phyloP scores from a whole-genome alignment of 495 filamentous ascomycete genomes.

The Peziza echinospora region DNA sequence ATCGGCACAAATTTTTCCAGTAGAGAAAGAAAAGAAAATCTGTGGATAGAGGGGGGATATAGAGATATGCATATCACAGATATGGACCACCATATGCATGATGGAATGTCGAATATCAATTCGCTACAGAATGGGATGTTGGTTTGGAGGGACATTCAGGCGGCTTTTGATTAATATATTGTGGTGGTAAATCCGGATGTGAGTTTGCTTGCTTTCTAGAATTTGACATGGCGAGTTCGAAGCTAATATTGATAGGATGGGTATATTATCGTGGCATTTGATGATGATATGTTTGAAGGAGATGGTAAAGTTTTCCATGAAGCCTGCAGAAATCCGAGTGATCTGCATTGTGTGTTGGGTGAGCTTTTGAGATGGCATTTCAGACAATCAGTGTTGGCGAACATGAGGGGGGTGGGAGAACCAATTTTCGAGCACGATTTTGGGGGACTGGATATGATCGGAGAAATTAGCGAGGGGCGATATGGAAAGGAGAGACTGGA shows the following conservation, averaged over 20 bases:
- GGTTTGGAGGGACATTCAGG: slow-evolving; percentile 2
- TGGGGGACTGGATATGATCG: too few species aligned
- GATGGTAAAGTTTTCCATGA: slow-evolving; percentile 16
- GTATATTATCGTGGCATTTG: slow-evolving; percentile 17
- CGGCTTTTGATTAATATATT: slow-evolving; percentile 8
- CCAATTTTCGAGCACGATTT: slow-evolving; percentile 21
- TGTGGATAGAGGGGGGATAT: slow-evolving; percentile 1
- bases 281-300: slow-evolving; percentile 5
- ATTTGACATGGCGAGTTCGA: background rate
- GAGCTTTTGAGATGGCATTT: slow-evolving; percentile 20
- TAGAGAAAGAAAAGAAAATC: background rate
- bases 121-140: slow-evolving; percentile 11
- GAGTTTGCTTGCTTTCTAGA: slow-evolving; percentile 1
- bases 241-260: slow-evolving; percentile 9
- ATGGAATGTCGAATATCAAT: slow-evolving; percentile 5
- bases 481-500: too few species aligned
- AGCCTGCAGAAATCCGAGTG: slow-evolving; percentile 11
- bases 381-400: slow-evolving; percentile 18
- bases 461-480: too few species aligned
- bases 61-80: too few species aligned
- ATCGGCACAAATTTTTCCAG: slow-evolving; percentile 6
- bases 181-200: slow-evolving; percentile 11
- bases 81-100: background rate
- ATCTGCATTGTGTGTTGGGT: slow-evolving; percentile 13
- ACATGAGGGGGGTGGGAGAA: slow-evolving; percentile 20